Percentiles rank a stretch among this genome's conserved stretches.
phyloP scores from a whole-genome alignment of 2,329 filamentous ascomycete species.

The Diplodia mutila region DNA sequence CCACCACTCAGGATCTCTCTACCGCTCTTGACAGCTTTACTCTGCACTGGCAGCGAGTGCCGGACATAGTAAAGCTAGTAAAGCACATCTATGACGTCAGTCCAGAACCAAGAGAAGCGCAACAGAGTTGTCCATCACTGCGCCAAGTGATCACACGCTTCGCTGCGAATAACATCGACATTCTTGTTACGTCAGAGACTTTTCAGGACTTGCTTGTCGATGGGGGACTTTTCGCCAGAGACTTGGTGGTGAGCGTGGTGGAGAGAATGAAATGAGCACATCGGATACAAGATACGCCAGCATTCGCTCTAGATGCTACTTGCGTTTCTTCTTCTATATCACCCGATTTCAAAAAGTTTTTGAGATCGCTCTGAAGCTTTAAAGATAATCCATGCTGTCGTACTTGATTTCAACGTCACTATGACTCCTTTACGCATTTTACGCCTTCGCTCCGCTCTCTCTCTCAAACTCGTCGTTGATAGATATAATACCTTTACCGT shows the following conservation, averaged over 20 bases:
- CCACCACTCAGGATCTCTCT: background rate
- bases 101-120: background rate
- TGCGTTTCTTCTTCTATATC: too few relatives aligned
- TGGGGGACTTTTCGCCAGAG: background rate
- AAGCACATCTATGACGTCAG: background rate
- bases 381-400: too few relatives aligned
- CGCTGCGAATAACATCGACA: background rate
- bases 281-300: background rate
- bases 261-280: background rate
- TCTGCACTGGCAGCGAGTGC: background rate
- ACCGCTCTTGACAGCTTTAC: background rate
- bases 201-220: background rate
- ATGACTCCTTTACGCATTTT: too few relatives aligned
- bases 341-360: too few relatives aligned
- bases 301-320: too few relatives aligned
- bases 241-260: background rate
- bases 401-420: too few relatives aligned
- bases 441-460: too few relatives aligned
- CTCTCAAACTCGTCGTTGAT: too few relatives aligned
- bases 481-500: too few relatives aligned
- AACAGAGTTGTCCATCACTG: background rate
- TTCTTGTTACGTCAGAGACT: background rate
- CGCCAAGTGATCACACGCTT: background rate
- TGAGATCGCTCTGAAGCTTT: too few relatives aligned
- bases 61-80: background rate